phyloP scores from a whole-genome alignment of 2,329 filamentous ascomycete species.

The Neonectria hederae region DNA sequence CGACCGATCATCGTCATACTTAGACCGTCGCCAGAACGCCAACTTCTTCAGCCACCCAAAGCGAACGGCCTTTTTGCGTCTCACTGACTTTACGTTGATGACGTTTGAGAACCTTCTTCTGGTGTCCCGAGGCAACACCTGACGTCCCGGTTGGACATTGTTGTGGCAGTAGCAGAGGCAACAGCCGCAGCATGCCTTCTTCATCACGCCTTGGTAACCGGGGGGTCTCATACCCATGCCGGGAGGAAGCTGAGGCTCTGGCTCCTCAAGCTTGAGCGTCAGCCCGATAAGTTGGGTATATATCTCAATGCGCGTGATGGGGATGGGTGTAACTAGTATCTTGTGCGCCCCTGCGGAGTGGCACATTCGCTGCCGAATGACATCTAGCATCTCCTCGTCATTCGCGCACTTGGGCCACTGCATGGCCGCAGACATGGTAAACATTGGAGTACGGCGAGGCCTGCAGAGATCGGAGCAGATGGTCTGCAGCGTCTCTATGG shows the following conservation, averaged over 20 bases:
- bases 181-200: slow-evolving; percentile 15
- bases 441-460: too few species aligned
- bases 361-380: slow-evolving; percentile 5
- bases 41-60: slow-evolving; percentile 11
- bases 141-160: not conserved
- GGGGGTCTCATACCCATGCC: not conserved
- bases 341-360: not conserved
- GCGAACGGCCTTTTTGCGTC: not conserved
- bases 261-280: not conserved
- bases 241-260: not conserved
- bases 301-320: not conserved
- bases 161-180: slow-evolving; percentile 13
- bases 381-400: slow-evolving; percentile 7
- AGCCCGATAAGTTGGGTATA: not conserved
- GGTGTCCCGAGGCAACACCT: not conserved
- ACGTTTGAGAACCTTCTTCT: not conserved
- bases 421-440: not conserved
- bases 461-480: not conserved
- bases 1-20: not conserved
- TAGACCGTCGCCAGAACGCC: slow-evolving; percentile 11
- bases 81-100: too few species aligned
- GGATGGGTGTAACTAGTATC: not conserved
- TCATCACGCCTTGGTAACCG: not conserved
- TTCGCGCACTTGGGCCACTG: not conserved
- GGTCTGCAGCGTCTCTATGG: slow-evolving; percentile 1